These are phyloP conservation scores for Plantago ovata DNA, from an alignment of 257 asterid genomes.

Conservation along the genomic window DNA sequence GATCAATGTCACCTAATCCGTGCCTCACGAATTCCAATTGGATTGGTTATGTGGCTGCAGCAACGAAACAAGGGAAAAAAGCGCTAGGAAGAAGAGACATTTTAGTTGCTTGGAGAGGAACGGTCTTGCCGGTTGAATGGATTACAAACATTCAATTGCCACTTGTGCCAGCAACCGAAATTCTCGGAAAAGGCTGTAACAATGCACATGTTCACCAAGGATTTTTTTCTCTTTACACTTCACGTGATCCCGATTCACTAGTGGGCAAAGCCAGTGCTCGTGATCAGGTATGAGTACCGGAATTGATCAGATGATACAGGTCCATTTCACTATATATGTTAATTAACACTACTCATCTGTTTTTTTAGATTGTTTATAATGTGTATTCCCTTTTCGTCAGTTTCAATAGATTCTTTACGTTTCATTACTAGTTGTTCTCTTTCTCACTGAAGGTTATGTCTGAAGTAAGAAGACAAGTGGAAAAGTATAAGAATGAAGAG, in stretches of 20 bases:
- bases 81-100: constrained; percentile 63
- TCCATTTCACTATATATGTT: too few species aligned
- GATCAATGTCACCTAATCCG: constrained; percentile 27
- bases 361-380: too few species aligned
- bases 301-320: too few species aligned
- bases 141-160: constrained; percentile 45
- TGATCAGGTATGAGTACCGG: constrained; percentile 41
- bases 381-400: too few species aligned
- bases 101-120: constrained; percentile 63
- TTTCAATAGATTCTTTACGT: too few species aligned
- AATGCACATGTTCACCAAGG: constrained; percentile 33
- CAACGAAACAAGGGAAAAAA: constrained; percentile 49
- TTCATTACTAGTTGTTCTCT: not conserved
- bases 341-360: too few species aligned
- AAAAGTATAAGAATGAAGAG: constrained; percentile 38
- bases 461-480: constrained; percentile 32
- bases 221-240: constrained; percentile 35
- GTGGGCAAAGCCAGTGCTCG: constrained; percentile 33
- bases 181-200: constrained; percentile 25
- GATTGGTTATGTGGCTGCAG: constrained; percentile 59
- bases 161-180: constrained; percentile 28
- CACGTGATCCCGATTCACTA: constrained; percentile 16
- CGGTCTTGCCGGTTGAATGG: constrained; percentile 40
- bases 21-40: constrained; percentile 42
- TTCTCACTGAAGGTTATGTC: constrained; percentile 31